These are phyloP conservation scores for Nicotiana noctiflora DNA, from an alignment of 257 asterid genomes.

Conservation along the genomic window DNA sequence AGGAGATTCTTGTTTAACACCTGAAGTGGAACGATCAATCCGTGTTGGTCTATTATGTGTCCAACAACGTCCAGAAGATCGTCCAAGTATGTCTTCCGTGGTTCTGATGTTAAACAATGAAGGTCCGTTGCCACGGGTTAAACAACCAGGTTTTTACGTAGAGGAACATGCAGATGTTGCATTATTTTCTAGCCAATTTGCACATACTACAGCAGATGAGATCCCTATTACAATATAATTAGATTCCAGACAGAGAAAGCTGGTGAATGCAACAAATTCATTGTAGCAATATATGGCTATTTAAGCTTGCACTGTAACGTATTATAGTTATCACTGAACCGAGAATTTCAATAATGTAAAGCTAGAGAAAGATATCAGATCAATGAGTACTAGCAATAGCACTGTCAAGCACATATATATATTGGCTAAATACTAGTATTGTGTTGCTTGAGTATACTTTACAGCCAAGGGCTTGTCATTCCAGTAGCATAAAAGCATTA, in stretches of 20 bases:
- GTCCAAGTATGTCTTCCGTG: conserved; percentile 31
- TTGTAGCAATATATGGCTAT: background rate
- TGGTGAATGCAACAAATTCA: background rate
- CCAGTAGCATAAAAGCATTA: too few species aligned
- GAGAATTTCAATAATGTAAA: too few species aligned
- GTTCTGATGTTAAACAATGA: conserved; percentile 25
- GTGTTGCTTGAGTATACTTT: too few species aligned
- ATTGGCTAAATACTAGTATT: too few species aligned
- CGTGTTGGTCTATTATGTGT: conserved; percentile 31
- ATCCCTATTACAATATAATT: background rate
- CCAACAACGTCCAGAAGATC: conserved; percentile 22
- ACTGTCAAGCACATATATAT: too few species aligned
- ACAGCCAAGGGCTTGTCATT: too few species aligned
- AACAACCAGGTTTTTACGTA: conserved; percentile 25
- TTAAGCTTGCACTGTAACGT: background rate
- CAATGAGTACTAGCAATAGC: too few species aligned
- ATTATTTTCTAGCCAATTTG: too few species aligned
- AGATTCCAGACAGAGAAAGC: background rate
- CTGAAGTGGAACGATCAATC: conserved; percentile 21
- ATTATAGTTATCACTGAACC: too few species aligned
- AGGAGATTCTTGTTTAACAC: background rate
- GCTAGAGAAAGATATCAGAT: too few species aligned
- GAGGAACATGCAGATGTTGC: background rate
- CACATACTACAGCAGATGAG: background rate
- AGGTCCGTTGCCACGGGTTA: conserved; percentile 17